A percentile compares a stretch with the other conserved stretches of the same genome.
phyloP scores from a whole-genome alignment of 306 rosid genomes.

The Dryas octopetala region DNA sequence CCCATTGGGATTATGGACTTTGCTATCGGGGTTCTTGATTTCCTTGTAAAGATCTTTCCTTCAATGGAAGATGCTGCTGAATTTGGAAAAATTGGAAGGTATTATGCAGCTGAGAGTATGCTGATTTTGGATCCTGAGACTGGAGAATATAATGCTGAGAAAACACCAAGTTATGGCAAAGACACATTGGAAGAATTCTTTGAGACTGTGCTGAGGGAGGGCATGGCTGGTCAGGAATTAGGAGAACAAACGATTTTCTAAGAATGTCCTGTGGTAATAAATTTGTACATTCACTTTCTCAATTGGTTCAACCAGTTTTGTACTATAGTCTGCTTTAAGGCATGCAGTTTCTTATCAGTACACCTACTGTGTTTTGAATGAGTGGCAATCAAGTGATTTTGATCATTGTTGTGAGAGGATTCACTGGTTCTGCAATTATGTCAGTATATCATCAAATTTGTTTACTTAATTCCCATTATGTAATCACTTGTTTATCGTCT shows the following conservation, averaged over 20 bases:
- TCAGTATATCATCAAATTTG: background rate
- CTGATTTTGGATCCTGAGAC: slow-evolving; percentile 83
- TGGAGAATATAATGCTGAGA: slow-evolving; percentile 80
- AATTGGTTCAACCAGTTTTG: slow-evolving; percentile 44
- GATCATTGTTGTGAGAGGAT: slow-evolving; percentile 1
- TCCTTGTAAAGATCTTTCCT: slow-evolving; percentile 73
- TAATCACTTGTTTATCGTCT: background rate
- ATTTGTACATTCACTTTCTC: slow-evolving; percentile 16
- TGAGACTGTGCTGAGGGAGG: slow-evolving; percentile 74
- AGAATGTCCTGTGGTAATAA: slow-evolving; percentile 17
- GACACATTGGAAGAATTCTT: slow-evolving; percentile 89
- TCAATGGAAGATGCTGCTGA: slow-evolving; percentile 89
- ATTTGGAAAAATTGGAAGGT: slow-evolving; percentile 94
- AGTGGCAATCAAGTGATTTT: slow-evolving; percentile 32
- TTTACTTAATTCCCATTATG: background rate
- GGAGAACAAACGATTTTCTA: slow-evolving; percentile 83
- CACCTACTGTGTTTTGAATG: slow-evolving; percentile 28
- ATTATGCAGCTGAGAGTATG: slow-evolving; percentile 98
- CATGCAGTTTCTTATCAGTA: slow-evolving; percentile 16
- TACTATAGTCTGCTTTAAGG: slow-evolving; percentile 25
- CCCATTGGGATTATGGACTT: slow-evolving; percentile 96
- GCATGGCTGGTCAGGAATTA: slow-evolving; percentile 96
- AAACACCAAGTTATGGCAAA: slow-evolving; percentile 92
- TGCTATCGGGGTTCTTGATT: slow-evolving; percentile 72
- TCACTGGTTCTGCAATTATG: background rate